A percentile compares a stretch with the other conserved stretches of the same genome.
phyloP scores from a whole-genome alignment of 2,329 filamentous ascomycete species.

The Colletotrichum brevisporum region DNA sequence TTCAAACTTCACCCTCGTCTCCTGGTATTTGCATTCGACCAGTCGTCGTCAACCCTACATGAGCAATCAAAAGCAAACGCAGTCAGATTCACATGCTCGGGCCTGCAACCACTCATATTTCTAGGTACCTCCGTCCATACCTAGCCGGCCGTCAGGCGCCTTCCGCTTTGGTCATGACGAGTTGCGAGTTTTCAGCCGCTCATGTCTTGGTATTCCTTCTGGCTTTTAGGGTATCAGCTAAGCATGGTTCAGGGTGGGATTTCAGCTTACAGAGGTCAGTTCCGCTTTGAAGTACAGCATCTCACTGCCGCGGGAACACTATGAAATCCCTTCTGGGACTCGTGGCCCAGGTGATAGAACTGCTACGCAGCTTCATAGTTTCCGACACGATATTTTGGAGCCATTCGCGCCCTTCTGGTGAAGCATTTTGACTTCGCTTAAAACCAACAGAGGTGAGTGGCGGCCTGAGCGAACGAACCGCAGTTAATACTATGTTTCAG shows the following conservation, averaged over 20 bases:
- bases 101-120: background rate
- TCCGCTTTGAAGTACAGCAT: background rate
- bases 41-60: background rate
- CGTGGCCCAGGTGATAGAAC: background rate
- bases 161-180: constrained; percentile 12
- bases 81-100: constrained; percentile 27
- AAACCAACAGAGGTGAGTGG: constrained; percentile 28
- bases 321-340: background rate
- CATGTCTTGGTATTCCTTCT: constrained; percentile 14
- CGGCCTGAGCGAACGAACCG: constrained; percentile 39
- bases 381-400: constrained; percentile 2
- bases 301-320: background rate
- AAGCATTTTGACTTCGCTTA: constrained; percentile 27
- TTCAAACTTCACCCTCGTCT: background rate
- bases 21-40: constrained; percentile 3
- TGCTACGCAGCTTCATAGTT: background rate
- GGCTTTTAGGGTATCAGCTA: background rate
- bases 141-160: background rate
- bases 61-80: constrained; percentile 5
- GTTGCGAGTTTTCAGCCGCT: background rate
- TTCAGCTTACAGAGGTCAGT: constrained; percentile 10
- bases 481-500: constrained; percentile 34
- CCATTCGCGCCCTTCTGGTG: constrained; percentile 13
- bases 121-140: constrained; percentile 8
- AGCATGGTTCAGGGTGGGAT: constrained; percentile 15